A percentile compares a stretch with the other conserved stretches of the same genome.
These are phyloP conservation scores for Clavariopsis aquatica DNA, from an alignment of 495 filamentous ascomycete genomes.

Conservation along the genomic window DNA sequence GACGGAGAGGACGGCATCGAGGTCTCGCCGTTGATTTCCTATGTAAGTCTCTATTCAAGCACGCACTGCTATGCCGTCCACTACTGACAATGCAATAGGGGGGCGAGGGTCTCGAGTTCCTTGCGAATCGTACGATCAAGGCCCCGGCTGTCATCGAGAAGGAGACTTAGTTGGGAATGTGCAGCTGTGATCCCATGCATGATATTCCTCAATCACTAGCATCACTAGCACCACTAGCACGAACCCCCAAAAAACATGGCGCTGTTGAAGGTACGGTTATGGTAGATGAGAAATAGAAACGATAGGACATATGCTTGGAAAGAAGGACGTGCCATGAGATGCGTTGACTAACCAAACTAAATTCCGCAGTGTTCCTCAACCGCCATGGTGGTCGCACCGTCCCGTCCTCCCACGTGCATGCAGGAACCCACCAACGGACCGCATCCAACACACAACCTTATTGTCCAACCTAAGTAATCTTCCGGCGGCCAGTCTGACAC, in stretches of 20 bases:
- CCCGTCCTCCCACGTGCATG: not conserved
- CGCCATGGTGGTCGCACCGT: not conserved
- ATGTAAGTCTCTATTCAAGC: constrained; percentile 69
- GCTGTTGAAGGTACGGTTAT: no score
- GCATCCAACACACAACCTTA: not conserved
- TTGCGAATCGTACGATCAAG: constrained; percentile 72
- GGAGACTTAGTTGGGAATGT: no score
- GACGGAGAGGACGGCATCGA: constrained; percentile 73
- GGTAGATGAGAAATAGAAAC: not conserved
- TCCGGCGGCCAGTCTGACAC: not conserved
- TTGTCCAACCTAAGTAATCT: not conserved
- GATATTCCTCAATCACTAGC: no score
- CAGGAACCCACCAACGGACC: not conserved
- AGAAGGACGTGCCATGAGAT: no score
- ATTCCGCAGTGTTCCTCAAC: not conserved
- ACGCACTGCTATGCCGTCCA: constrained; percentile 37
- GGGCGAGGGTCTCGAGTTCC: constrained; percentile 83
- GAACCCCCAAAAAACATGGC: no score
- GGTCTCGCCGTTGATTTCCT: constrained; percentile 90
- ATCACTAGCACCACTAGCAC: no score
- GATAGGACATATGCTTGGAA: not conserved
- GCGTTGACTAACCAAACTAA: no score
- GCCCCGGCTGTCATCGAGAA: constrained; percentile 76
- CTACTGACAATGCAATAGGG: constrained; percentile 55
- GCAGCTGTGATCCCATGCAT: no score